Conservation (phyloP, 83 land plant species). For the Picea mariana region DNA sequence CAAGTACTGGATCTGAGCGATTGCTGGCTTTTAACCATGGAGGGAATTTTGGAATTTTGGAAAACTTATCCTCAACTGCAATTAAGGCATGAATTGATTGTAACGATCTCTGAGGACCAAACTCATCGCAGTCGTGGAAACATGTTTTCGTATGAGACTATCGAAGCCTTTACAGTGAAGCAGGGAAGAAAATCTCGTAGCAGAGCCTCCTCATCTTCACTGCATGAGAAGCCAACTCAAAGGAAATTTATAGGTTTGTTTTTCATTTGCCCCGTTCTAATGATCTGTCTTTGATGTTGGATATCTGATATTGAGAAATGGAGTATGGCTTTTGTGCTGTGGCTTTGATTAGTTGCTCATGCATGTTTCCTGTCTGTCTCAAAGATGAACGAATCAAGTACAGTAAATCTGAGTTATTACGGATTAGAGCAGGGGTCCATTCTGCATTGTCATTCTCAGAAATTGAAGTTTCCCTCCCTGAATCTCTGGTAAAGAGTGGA, state of each 20-base stretch:
- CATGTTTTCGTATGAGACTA: background rate
- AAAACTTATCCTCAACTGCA: conserved; percentile 48
- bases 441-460: background rate
- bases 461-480: background rate
- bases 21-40: conserved; percentile 83
- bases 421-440: conserved; percentile 21
- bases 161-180: background rate
- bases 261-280: background rate
- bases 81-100: conserved; percentile 56
- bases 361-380: conserved; percentile 2
- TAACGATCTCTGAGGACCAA: background rate
- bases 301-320: background rate
- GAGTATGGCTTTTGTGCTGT: background rate
- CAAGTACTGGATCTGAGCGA: conserved; percentile 67
- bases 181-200: background rate
- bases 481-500: background rate
- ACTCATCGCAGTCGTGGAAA: background rate
- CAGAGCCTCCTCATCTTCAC: background rate
- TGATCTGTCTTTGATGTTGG: conserved; percentile 9
- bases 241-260: conserved; percentile 22
- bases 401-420: conserved; percentile 49
- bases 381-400: conserved; percentile 80
- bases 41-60: conserved; percentile 46
- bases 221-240: background rate
- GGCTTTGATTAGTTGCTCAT: background rate